Conservation (phyloP, 345 rosid genomes). For the Mangifera indica region DNA sequence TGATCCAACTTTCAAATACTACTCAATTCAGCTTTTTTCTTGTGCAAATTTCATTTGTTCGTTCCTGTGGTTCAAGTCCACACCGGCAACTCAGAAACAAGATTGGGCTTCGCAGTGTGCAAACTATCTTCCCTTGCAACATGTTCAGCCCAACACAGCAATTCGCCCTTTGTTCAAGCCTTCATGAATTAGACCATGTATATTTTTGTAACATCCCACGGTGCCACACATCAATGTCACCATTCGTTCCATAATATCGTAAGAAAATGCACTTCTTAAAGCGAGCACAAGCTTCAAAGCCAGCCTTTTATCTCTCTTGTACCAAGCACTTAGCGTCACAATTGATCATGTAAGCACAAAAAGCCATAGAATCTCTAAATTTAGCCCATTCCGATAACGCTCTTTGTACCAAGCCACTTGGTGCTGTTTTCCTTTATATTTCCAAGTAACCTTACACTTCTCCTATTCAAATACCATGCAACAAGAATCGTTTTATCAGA, state of each 20-base stretch:
- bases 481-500: not conserved
- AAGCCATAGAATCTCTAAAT: slow-evolving; percentile 2
- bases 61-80: no score
- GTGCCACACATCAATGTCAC: not conserved
- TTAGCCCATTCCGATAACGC: slow-evolving; percentile 25
- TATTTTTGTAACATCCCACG: no score
- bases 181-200: not conserved
- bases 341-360: not conserved
- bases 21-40: no score
- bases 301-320: slow-evolving; percentile 8
- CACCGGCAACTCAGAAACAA: no score
- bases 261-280: slow-evolving; percentile 27
- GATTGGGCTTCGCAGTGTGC: no score
- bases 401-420: slow-evolving; percentile 23
- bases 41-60: no score
- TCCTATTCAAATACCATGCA: not conserved
- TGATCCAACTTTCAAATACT: no score
- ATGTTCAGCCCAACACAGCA: no score
- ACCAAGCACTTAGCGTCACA: not conserved
- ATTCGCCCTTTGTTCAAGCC: no score
- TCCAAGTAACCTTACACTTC: not conserved
- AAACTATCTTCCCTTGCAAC: no score
- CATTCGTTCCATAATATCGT: not conserved
- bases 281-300: slow-evolving; percentile 27
- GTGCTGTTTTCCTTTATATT: slow-evolving; percentile 18